phyloP scores from a whole-genome alignment of 139 green algal genomes.

The Chlamydomonas schloesseri region DNA sequence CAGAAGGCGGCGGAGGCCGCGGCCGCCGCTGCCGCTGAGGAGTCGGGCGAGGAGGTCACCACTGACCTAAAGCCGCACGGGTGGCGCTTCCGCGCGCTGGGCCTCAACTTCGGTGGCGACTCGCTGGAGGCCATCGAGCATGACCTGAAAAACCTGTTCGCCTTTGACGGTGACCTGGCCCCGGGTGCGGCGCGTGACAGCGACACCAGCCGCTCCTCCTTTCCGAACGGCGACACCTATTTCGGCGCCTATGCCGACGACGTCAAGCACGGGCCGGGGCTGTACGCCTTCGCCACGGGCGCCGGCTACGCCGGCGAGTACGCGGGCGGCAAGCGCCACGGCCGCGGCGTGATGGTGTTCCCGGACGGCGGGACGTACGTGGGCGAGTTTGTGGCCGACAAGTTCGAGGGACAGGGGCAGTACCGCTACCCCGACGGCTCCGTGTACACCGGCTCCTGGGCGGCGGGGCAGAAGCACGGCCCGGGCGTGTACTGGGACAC shows the following conservation, averaged over 20 bases:
- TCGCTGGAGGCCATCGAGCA: slow-evolving; percentile 61
- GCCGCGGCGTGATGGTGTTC: slow-evolving; percentile 70
- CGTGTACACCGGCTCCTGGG: slow-evolving; percentile 75
- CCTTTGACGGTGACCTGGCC: slow-evolving; percentile 62
- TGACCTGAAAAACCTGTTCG: slow-evolving; percentile 66
- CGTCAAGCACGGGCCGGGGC: slow-evolving; percentile 64
- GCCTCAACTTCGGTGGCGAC: slow-evolving; percentile 51
- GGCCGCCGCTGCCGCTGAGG: slow-evolving; percentile 41
- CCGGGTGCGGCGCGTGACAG: slow-evolving; percentile 29
- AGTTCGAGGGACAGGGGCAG: slow-evolving; percentile 75
- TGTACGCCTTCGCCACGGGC: slow-evolving; percentile 77
- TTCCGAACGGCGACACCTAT: slow-evolving; percentile 75
- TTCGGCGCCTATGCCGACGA: slow-evolving; percentile 74
- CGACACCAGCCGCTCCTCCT: slow-evolving; percentile 49
- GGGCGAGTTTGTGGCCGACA: slow-evolving; percentile 71
- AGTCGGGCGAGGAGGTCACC: slow-evolving; percentile 60
- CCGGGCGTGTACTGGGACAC: slow-evolving; percentile 70
- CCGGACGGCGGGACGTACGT: slow-evolving; percentile 74
- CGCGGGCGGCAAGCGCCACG: slow-evolving; percentile 63
- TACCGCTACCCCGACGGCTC: slow-evolving; percentile 80
- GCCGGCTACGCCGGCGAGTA: slow-evolving; percentile 66
- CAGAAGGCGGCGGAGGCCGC: slow-evolving; percentile 44
- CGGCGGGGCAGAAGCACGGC: slow-evolving; percentile 71
- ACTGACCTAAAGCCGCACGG: slow-evolving; percentile 37
- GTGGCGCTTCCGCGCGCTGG: slow-evolving; percentile 69